Evolutionary conservation across 192 early-diverging fungal species (phyloP), one percentile per base, ranked within the genome.

Genomic region (Oehlia diaphana): DNA sequence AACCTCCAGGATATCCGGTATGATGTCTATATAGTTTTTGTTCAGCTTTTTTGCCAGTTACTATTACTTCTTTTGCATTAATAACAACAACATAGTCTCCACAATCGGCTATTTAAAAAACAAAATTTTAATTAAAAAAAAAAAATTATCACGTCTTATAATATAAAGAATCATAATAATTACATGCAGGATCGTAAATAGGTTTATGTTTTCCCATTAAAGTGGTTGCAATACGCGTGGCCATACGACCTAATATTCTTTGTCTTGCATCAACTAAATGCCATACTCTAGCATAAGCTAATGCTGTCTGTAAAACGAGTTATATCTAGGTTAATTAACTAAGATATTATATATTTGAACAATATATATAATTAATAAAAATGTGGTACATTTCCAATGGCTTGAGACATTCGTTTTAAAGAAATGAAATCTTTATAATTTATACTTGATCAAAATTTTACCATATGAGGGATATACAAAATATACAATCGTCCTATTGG

Each of bases 151-250:
- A 44, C 0, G 44, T 12, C 10, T 12, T 47, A 12, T 12, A 47
- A 12, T 12, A 12, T 12, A 47, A 47, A 47, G 12, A 3, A 47
- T 4, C 6, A 21, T 26, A 58, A 10, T 33, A 80, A 82, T 63
- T 88, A 95, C 93, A 87, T 66, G 95, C 94, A 53, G 95, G 96
- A 81, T 96, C 88, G 80, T 90, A 96, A 63, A 94, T 93, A 31
- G 96, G 96, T 91, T 97, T 97, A 87, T 99, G 95, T 83, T 99
- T 99, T 42, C 97, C 97, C 88, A 96, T 94, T 53, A 99, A 89
- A 23, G 96, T 96, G 61, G 94, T 94, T 80, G 93, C 92, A 65
- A 97, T 93, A 63, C 92, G 88, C 63, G 94, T 89, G 19, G 95
- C 90, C 76, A 99, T 83, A 69, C 92, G 92, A n/a, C 96, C 96